Evolutionary conservation across 2,329 filamentous ascomycete genomes (phyloP), one percentile per base, ranked within the genome.

Genomic region (Diaporthe sp.): DNA sequence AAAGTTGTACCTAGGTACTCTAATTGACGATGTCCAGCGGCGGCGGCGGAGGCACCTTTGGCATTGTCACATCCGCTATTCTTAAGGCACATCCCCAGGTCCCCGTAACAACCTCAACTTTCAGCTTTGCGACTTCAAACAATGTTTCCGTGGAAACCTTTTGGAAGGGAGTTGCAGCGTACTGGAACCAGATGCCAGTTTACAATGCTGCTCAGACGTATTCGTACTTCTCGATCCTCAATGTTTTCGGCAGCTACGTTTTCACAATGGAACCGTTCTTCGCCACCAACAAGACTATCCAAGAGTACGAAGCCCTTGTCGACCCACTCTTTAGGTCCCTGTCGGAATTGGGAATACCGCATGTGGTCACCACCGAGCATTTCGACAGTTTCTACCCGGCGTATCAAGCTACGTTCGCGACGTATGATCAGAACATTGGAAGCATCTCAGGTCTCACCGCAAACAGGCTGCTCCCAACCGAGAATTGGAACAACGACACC

Each of bases 181-280:
- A 82, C 37, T 84, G 89, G 51, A 85, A 86, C 81, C 93, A 90
- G 25, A 79, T 82, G 44, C 75, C 93, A 90, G 25, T 79, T 80
- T 58, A 74, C 78, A 1, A 80, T 79, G 3, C 85, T 89, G 73
- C 83, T 88, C 22, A 88, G 89, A 75, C 81, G n/a, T 90, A 87
- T 80, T 84, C 83, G 69, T 81, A 82, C 77, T 74, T 77, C 75
- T 65, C 76, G 17, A 75, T 81, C 10, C 4, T 47, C 17, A 59
- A 53, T 27, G 63, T 22, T 5, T 13, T 19, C 35, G 42, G 35
- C 32, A 51, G 12, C 63, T 74, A 72, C 30, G n/a, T 56, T 6
- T 73, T 73, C 50, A 51, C 19, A 6, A 76, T 76, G 73, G 50
- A 32, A 5, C 75, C 75, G 8, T 75, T 72, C 63, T 76, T 75